Evolutionary conservation across 179 eudicot species (phyloP).

Genomic region (Nepenthes alata): DNA sequence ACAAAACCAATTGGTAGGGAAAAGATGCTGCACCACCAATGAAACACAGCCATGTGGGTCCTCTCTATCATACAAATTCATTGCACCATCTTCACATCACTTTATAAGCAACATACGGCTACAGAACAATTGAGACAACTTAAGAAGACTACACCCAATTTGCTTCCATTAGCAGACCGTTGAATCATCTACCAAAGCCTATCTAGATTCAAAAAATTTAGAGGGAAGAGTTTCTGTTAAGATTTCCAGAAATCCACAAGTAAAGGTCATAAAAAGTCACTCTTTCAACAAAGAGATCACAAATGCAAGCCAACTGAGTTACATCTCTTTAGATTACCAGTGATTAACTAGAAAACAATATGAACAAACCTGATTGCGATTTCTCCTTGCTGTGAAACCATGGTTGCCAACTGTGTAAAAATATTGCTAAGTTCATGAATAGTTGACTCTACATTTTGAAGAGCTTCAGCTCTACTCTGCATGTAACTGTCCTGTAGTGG

Average conservation of each 20-base stretch:
- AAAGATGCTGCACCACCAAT: no score
- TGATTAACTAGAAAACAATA: neutral
- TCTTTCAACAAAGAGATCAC: neutral
- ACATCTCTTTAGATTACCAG: neutral
- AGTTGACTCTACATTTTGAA: slow-evolving; percentile 92
- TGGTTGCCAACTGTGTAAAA: slow-evolving; percentile 82
- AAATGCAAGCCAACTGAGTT: neutral
- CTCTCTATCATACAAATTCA: no score
- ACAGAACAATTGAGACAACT: neutral
- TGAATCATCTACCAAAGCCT: no score
- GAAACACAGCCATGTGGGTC: no score
- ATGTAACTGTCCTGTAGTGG: slow-evolving; percentile 84
- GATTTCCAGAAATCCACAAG: no score
- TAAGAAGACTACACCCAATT: no score
- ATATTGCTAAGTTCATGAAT: slow-evolving; percentile 84
- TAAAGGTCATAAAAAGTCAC: no score
- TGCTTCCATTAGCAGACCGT: no score
- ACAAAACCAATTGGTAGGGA: no score
- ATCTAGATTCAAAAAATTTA: no score
- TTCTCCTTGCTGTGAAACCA: slow-evolving; percentile 98
- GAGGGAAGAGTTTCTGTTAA: no score
- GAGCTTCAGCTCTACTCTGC: slow-evolving; percentile 98
- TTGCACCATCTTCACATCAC: no score
- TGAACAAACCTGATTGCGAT: slow-evolving; percentile 71
- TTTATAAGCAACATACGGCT: neutral